Base-by-base conservation (phyloP, 805 yeast genomes). In the Yueomyces sp. region DNA sequence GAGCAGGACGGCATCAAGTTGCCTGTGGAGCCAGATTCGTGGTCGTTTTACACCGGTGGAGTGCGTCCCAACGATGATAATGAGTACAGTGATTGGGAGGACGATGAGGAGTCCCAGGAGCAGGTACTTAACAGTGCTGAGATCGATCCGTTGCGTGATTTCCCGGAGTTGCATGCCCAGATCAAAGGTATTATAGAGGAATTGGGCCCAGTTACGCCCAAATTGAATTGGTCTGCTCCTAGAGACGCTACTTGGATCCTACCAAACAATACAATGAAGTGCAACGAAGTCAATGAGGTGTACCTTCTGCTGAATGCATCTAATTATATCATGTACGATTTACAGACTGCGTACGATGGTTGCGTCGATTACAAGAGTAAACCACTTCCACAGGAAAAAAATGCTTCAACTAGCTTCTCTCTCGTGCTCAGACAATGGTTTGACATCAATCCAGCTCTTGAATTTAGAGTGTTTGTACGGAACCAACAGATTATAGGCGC, bases 141-240 rank as follows among this genome's bases (percentile, higher is more conserved):
- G 28, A 42, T 54, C 6, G 72, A 72, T 47, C 81, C 83, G 1
- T 62, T 73, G 1, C 51, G 47, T 3, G 63, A 64, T 28, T 86
- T 87, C 51, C 67, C 67, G 7, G 79, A 74, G 1, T 65, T 87
- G 26, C 94, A 88, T 54, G 52, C 64, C 0, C 52, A 67, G 38
- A 67, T 90, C 19, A 64, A 64, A 34, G 46, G 52, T 0, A 55
- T 68, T 0, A 73, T 92, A 11, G 47, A 50, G 3, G 66, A 69
- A 38, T 65, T 72, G 40, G 81, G 82, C 0, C 64, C 76, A 1
- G 85, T 87, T 2, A 72, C 85, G 1, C 97, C 97, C 1, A 92
- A 92, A 56, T 66, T 90, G 52, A 92, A 92, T 66, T 92, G 98
- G 98, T 86, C 96, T 1, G 83, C 96, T 2, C 98, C 99, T 1